Conservation (phyloP, 2,329 filamentous ascomycete genomes). For the Xylaria sp. region DNA sequence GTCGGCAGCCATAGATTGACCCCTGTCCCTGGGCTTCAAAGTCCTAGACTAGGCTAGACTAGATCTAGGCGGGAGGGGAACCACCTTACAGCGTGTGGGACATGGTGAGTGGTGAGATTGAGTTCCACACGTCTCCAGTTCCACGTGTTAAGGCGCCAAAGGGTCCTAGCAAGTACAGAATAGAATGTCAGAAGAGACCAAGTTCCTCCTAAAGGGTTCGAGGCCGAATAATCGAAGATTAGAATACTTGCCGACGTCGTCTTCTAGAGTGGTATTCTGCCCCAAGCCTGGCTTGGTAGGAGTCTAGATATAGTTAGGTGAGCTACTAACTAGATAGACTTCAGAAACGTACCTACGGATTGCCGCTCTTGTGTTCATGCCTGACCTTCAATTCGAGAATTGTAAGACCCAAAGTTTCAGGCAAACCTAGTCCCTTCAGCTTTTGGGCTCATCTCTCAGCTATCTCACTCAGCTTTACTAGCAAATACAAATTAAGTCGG, state of each 20-base stretch:
- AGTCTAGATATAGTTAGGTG: background rate
- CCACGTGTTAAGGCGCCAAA: conserved; percentile 34
- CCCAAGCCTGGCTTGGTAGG: background rate
- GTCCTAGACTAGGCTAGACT: conserved; percentile 34
- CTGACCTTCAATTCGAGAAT: background rate
- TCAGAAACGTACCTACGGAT: too few species aligned
- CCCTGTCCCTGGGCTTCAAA: conserved; percentile 30
- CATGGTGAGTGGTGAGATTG: conserved; percentile 14
- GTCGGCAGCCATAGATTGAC: conserved; percentile 24
- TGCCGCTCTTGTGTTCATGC: background rate
- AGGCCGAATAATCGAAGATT: too few species aligned
- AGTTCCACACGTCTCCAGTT: conserved; percentile 32
- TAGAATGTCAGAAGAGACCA: background rate
- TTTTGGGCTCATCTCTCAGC: conserved; percentile 17
- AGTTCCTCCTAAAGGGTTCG: background rate
- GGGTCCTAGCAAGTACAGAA: background rate
- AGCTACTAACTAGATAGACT: too few species aligned
- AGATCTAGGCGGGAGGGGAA: conserved; percentile 13
- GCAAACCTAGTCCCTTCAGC: conserved; percentile 9
- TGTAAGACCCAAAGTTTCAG: conserved; percentile 5
- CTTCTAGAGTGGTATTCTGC: too few species aligned
- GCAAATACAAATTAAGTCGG: conserved; percentile 6
- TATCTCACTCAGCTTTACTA: conserved; percentile 25
- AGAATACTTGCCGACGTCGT: too few species aligned
- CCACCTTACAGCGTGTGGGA: conserved; percentile 10